phyloP scores from a whole-genome alignment of 1,284 basidiomycete genomes.

The Melampsora abietis-canadensis region DNA sequence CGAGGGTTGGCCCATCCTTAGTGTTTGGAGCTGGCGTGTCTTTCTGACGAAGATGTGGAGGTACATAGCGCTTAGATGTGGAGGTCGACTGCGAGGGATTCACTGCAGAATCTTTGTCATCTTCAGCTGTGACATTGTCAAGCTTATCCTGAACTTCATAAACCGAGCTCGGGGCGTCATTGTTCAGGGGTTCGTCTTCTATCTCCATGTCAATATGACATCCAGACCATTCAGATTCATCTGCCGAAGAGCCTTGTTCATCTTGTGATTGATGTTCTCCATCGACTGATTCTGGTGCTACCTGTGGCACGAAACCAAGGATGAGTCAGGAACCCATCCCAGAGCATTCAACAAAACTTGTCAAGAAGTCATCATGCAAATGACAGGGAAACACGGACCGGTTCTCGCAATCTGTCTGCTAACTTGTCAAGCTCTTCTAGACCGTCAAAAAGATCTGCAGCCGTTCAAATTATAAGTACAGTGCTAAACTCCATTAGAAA shows the following conservation, averaged over 20 bases:
- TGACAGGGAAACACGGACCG: background rate
- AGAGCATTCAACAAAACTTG: too few species aligned
- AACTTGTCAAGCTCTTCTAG: conserved; percentile 36
- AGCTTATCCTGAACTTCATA: background rate
- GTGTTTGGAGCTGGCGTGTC: background rate
- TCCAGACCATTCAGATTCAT: background rate
- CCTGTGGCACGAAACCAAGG: too few species aligned
- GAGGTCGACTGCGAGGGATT: background rate
- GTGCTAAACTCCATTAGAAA: too few species aligned
- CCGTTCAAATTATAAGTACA: background rate
- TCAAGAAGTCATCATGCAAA: too few species aligned
- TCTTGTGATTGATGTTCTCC: too few species aligned
- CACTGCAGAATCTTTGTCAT: background rate
- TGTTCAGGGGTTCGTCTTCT: background rate
- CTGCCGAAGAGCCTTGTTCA: background rate
- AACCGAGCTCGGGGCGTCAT: background rate
- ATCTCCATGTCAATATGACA: background rate
- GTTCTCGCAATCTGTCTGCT: conserved; percentile 11
- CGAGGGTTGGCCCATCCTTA: conserved; percentile 1
- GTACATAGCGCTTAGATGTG: conserved; percentile 21
- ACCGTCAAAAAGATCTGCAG: conserved; percentile 40
- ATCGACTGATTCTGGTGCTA: too few species aligned
- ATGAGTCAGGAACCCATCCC: too few species aligned
- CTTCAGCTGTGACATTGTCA: background rate
- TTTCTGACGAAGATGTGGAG: conserved; percentile 36